Conservation (phyloP, 78 protist genomes). For the Pigoraptor vietnamica region DNA sequence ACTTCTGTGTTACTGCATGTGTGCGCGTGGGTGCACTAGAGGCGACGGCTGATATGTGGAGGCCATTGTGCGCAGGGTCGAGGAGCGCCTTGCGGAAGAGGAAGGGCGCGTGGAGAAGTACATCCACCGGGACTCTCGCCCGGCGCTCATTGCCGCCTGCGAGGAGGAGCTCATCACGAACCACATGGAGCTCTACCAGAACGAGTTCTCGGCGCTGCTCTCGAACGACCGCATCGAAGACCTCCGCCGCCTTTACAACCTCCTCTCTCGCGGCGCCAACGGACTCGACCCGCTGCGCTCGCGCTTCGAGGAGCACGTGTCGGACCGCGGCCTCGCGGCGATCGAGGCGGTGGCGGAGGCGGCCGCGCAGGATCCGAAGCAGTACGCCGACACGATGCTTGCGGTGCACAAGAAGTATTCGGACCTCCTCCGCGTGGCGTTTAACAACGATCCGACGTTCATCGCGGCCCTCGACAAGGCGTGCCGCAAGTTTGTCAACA, state of each 20-base stretch:
- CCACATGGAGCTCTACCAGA: slow-evolving; percentile 2
- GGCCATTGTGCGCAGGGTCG: slow-evolving; percentile 1
- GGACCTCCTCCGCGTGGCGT: slow-evolving; percentile 47
- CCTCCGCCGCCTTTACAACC: slow-evolving; percentile 50
- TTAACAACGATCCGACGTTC: slow-evolving; percentile 50
- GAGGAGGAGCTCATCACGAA: slow-evolving; percentile 54
- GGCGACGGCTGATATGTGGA: no score
- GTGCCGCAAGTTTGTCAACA: slow-evolving; percentile 54
- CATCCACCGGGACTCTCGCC: slow-evolving; percentile 41
- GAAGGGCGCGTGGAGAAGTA: slow-evolving; percentile 49
- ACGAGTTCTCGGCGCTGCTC: neutral
- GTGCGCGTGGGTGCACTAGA: no score
- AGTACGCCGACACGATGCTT: slow-evolving; percentile 63
- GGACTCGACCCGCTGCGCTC: slow-evolving; percentile 61
- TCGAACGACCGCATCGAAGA: neutral
- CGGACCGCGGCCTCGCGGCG: neutral
- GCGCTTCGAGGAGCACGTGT: slow-evolving; percentile 41
- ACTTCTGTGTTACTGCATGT: neutral
- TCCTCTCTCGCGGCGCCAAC: slow-evolving; percentile 52
- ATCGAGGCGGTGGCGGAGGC: neutral
- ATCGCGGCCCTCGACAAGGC: slow-evolving; percentile 70
- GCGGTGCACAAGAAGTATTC: slow-evolving; percentile 43
- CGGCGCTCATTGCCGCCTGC: slow-evolving; percentile 8
- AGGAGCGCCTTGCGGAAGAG: slow-evolving; percentile 63
- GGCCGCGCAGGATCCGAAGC: neutral